Evolutionary conservation across 345 rosid species (phyloP).

Genomic region (Citrus sp.): DNA sequence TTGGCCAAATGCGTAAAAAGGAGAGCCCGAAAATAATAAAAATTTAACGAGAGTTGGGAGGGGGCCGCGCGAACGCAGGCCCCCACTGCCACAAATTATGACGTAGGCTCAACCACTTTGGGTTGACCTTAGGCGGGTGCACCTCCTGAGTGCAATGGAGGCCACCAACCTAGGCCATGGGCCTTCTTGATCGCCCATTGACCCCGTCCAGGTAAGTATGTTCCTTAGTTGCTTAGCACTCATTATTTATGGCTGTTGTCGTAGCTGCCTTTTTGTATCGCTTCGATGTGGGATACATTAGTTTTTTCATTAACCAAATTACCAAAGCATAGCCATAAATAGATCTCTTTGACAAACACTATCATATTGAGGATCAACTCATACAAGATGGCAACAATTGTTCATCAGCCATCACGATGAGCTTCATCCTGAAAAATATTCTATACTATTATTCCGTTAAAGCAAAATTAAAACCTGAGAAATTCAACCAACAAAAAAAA

Average conservation of each 20-base stretch:
- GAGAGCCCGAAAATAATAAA: too few relatives aligned
- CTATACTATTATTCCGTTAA: not conserved
- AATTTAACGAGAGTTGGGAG: rapidly evolving
- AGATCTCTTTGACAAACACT: not conserved
- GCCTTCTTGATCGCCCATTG: conserved; percentile 3
- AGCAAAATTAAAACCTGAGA: not conserved
- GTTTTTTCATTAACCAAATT: not conserved
- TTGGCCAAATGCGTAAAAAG: rapidly evolving
- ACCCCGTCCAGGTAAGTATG: conserved; percentile 21
- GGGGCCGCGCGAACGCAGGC: conserved; percentile 35
- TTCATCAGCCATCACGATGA: not conserved
- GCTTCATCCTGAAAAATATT: not conserved
- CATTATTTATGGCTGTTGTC: not conserved
- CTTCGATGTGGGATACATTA: not conserved
- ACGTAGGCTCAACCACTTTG: conserved; percentile 27
- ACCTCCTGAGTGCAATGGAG: conserved; percentile 10
- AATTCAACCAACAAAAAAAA: not conserved
- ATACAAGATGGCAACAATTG: not conserved
- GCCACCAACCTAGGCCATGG: conserved; percentile 21
- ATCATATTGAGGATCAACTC: not conserved
- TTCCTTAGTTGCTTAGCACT: rapidly evolving
- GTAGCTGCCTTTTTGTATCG: not conserved
- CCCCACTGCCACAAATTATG: conserved; percentile 28
- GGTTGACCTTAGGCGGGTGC: conserved; percentile 3
- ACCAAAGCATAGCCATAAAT: not conserved